A percentile compares a stretch with the other conserved stretches of the same genome.
phyloP scores from a whole-genome alignment of 2,329 filamentous ascomycete species.

The Tolypocladium nubicola region DNA sequence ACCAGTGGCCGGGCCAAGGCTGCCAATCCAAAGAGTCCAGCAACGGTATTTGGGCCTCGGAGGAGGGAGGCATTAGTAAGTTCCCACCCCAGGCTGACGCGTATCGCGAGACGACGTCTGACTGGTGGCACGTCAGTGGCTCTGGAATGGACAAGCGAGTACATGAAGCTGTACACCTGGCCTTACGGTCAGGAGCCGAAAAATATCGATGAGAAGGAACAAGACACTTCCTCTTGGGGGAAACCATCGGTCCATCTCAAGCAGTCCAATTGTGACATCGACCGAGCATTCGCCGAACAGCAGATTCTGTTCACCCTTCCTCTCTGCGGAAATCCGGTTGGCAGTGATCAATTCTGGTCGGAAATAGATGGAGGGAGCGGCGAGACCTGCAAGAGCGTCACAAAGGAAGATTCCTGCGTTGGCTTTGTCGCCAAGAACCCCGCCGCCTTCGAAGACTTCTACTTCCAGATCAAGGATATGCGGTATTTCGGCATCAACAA shows the following conservation, averaged over 20 bases:
- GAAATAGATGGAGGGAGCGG: no score
- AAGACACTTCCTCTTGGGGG: background rate
- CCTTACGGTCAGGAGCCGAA: conserved; percentile 12
- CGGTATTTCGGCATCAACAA: no score
- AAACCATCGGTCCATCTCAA: background rate
- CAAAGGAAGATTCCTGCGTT: no score
- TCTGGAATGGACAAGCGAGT: conserved; percentile 24
- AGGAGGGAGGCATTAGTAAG: conserved; percentile 1
- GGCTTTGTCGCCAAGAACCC: no score
- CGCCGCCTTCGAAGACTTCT: no score
- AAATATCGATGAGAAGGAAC: conserved; percentile 10
- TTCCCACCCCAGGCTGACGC: background rate
- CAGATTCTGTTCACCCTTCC: conserved; percentile 1
- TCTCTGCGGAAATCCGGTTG: background rate
- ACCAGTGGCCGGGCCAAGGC: background rate
- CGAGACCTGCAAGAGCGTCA: no score
- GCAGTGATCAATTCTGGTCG: no score
- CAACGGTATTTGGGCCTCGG: background rate
- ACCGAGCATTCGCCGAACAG: background rate
- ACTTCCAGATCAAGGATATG: no score
- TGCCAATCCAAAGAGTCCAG: background rate
- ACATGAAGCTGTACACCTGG: conserved; percentile 27
- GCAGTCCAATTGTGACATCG: background rate
- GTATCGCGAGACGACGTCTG: no score
- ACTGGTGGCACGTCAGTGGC: conserved; percentile 14